Conservation (phyloP, 2,329 filamentous ascomycete genomes). For the Ascochyta rabiei region DNA sequence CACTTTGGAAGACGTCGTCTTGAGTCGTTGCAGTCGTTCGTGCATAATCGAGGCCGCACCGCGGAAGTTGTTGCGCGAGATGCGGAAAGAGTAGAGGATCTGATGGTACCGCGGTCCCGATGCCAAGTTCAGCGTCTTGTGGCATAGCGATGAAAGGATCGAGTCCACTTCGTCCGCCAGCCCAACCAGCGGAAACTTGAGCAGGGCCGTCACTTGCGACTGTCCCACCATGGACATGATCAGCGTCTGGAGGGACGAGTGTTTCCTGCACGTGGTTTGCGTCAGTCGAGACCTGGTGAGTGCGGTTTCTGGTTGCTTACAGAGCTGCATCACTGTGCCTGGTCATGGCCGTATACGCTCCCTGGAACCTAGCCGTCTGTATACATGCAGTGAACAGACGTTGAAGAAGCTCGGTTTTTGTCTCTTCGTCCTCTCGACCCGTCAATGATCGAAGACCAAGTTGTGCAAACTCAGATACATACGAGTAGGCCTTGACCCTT, state of each 20-base stretch:
- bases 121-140: constrained; percentile 68
- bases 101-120: constrained; percentile 76
- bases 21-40: constrained; percentile 60
- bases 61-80: constrained; percentile 83
- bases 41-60: constrained; percentile 69
- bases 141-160: constrained; percentile 74
- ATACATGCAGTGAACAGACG: constrained; percentile 84
- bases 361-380: constrained; percentile 77
- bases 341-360: constrained; percentile 79
- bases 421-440: constrained; percentile 36
- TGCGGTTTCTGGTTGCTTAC: constrained; percentile 33
- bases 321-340: constrained; percentile 74
- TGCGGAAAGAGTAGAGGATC: constrained; percentile 89
- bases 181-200: constrained; percentile 77
- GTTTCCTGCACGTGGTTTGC: constrained; percentile 57
- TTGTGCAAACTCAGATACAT: constrained; percentile 82
- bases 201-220: constrained; percentile 55
- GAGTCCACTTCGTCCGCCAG: constrained; percentile 80
- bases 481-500: constrained; percentile 74
- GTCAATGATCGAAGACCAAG: constrained; percentile 62
- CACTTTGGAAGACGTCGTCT: constrained; percentile 47
- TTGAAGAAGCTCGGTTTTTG: constrained; percentile 66
- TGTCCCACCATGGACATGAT: constrained; percentile 49
- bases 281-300: constrained; percentile 19
- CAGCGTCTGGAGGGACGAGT: constrained; percentile 72